phyloP scores from a whole-genome alignment of 805 yeast species.

The Wickerhamomyces rabaulensis region DNA sequence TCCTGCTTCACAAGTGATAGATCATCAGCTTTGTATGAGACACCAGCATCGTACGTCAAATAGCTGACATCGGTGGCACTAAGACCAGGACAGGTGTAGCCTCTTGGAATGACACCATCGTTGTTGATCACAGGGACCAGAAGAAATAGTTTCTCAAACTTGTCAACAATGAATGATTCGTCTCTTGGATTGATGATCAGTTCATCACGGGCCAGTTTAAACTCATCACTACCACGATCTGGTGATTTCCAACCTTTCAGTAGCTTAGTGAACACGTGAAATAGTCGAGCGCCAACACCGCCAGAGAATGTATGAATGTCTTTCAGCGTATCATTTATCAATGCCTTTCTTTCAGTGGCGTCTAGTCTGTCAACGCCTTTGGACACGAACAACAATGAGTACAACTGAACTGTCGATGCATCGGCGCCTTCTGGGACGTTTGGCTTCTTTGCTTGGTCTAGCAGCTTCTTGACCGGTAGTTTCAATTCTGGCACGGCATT shows the following conservation, averaged over 20 bases:
- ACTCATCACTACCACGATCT: conserved; percentile 39
- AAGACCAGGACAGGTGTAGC: conserved; percentile 59
- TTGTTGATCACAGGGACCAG: conserved; percentile 41
- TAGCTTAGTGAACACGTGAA: conserved; percentile 54
- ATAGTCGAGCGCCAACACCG: conserved; percentile 49
- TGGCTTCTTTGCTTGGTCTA: conserved; percentile 60
- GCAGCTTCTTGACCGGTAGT: conserved; percentile 58
- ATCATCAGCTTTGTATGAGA: conserved; percentile 45
- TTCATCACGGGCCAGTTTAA: conserved; percentile 27
- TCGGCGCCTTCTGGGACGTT: conserved; percentile 37
- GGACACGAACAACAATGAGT: conserved; percentile 60
- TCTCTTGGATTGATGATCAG: conserved; percentile 30
- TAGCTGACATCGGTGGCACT: conserved; percentile 50
- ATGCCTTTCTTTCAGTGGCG: conserved; percentile 28
- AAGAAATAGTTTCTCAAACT: conserved; percentile 53
- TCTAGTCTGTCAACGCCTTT: conserved; percentile 58
- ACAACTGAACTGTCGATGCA: conserved; percentile 48
- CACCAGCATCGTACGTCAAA: conserved; percentile 67
- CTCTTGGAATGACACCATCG: conserved; percentile 37
- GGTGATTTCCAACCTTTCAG: conserved; percentile 46
- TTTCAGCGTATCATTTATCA: conserved; percentile 44
- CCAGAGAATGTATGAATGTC: conserved; percentile 37
- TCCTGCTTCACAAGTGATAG: conserved; percentile 37
- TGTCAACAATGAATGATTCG: conserved; percentile 45
- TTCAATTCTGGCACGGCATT: conserved; percentile 47